These are phyloP conservation scores for Chrysanthemum makinoi DNA, from an alignment of 129 eudicot genomes.

Conservation along the genomic window DNA sequence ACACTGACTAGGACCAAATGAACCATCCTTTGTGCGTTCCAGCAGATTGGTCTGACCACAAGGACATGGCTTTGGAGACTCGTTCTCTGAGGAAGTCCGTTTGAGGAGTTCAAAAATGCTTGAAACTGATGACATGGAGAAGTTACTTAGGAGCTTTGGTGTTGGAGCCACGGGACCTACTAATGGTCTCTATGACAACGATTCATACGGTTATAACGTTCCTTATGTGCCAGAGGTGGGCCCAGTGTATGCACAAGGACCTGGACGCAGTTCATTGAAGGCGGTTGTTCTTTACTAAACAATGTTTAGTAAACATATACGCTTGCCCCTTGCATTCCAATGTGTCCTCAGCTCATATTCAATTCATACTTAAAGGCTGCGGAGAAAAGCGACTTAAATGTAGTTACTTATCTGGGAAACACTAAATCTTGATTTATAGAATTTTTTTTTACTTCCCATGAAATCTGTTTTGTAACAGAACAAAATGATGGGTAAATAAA, in stretches of 20 bases:
- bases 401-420: conserved; percentile 15
- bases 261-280: conserved; percentile 42
- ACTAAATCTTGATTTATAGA: conserved; percentile 25
- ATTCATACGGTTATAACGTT: conserved; percentile 35
- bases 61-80: conserved; percentile 41
- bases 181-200: conserved; percentile 40
- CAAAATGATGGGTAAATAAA: too few species aligned
- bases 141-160: conserved; percentile 44
- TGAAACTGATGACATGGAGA: conserved; percentile 63
- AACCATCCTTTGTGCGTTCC: conserved; percentile 34
- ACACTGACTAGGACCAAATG: conserved; percentile 34
- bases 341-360: too few species aligned
- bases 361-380: too few species aligned
- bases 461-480: neutral
- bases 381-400: conserved; percentile 2
- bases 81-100: conserved; percentile 52
- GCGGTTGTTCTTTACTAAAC: conserved; percentile 47
- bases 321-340: neutral
- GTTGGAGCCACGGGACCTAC: conserved; percentile 41
- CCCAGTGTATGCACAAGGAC: conserved; percentile 27
- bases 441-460: conserved; percentile 22
- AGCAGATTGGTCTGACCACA: conserved; percentile 47
- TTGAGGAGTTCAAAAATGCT: conserved; percentile 58
- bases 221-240: conserved; percentile 37
- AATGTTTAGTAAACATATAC: neutral